Base-by-base conservation (phyloP, 2,329 filamentous ascomycete genomes). In the Chaetomium globosum region DNA sequence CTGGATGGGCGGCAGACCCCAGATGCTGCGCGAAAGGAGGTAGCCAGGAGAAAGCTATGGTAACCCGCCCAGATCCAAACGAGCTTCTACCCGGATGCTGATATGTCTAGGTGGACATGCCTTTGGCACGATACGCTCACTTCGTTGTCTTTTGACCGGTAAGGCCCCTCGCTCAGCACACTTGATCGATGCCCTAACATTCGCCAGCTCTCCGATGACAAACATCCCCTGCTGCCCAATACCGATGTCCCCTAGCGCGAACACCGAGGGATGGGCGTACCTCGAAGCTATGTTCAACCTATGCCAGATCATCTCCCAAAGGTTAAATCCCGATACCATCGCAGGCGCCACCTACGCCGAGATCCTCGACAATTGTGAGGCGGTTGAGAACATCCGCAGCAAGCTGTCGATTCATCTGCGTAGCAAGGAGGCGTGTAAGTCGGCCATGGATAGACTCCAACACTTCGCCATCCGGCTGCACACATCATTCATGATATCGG, bases 51-150 rank as follows among this genome's bases (percentile, higher is more conserved):
- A 46, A 83, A 82, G 59, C 74, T 87, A 52, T 86, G 86, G 86
- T 83, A 78, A 30, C 21, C 16, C 30, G 23, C 28, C 4, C 13
- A 9, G 3, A 36, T n/a, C 1, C n/a, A 19, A 16, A 16, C 19
- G 9, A 31, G 55, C 33, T 16, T 52, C n/a, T 1, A n/a, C 12
- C 8, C 28, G 4, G 26, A 65, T 61, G 70, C 75, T 68, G 68
- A 72, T 21, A 61, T 61, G 63, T 64, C 16, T 36, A 78, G 78
- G 75, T 85, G 87, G 87, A 87, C 85, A 4, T 87, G 85, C 69
- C 81, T 87, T 10, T 89, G 87, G 87, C 87, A 89, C 69, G 87
- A 89, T 64, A 88, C 85, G 6, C 76, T 89, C 23, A 87, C 86
- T 0, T 89, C 87, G 0, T 75, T 89, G 1, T 89, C 87, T 0